These are phyloP conservation scores for Tylopilus balloui DNA, from an alignment of 768 basidiomycete genomes.

Conservation along the genomic window DNA sequence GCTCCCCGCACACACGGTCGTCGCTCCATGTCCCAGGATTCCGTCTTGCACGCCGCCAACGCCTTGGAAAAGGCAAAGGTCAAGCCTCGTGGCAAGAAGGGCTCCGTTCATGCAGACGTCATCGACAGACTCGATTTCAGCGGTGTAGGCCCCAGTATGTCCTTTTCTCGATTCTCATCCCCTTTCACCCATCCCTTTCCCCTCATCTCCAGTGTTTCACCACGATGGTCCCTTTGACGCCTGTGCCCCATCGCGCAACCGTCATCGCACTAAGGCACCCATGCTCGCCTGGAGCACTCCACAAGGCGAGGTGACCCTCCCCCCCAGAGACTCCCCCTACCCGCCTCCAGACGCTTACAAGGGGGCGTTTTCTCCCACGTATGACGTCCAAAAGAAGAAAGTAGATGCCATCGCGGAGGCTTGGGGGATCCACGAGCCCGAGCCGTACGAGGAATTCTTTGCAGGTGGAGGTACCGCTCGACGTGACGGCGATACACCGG, in stretches of 20 bases:
- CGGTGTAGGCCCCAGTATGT: constrained; percentile 79
- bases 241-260: constrained; percentile 86
- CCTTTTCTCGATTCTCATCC: constrained; percentile 1
- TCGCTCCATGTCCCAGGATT: constrained; percentile 50
- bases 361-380: constrained; percentile 45
- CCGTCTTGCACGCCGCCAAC: constrained; percentile 36
- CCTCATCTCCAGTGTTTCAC: constrained; percentile 65
- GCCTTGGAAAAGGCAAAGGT: constrained; percentile 43
- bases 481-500: constrained; percentile 51
- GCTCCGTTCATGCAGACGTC: constrained; percentile 79
- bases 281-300: constrained; percentile 69
- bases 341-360: constrained; percentile 41
- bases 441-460: constrained; percentile 86
- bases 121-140: constrained; percentile 87
- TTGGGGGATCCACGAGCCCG: constrained; percentile 90
- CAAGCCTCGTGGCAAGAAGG: constrained; percentile 60
- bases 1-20: constrained; percentile 31
- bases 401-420: constrained; percentile 88
- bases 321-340: constrained; percentile 45
- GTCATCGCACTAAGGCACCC: constrained; percentile 72
- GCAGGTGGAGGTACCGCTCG: constrained; percentile 63
- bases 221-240: constrained; percentile 92
- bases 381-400: constrained; percentile 72
- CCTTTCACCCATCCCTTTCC: not conserved
- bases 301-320: constrained; percentile 38